phyloP scores from a whole-genome alignment of 2,329 filamentous ascomycete species.

The Diaporthe capsici region DNA sequence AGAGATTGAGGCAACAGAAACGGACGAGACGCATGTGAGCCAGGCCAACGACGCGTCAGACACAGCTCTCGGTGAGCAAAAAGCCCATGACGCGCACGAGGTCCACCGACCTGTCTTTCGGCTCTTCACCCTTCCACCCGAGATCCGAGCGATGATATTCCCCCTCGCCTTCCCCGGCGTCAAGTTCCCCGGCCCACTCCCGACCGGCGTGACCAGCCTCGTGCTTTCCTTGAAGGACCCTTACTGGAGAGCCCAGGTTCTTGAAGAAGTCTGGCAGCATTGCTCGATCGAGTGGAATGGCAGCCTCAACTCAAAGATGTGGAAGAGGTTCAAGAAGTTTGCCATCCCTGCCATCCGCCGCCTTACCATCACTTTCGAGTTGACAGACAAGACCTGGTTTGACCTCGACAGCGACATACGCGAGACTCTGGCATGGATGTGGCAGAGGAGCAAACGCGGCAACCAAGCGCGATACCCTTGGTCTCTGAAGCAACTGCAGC shows the following conservation, averaged over 20 bases:
- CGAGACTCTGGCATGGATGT: neutral
- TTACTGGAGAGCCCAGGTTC: too few relatives aligned
- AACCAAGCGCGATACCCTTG: neutral
- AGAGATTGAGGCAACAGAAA: neutral
- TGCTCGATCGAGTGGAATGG: neutral
- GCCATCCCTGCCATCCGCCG: neutral
- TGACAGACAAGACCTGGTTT: too few relatives aligned
- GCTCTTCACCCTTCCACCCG: neutral
- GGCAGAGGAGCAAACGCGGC: neutral
- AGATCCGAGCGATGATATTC: neutral
- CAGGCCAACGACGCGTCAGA: neutral
- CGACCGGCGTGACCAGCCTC: neutral
- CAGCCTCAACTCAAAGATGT: neutral
- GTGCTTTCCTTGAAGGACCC: too few relatives aligned
- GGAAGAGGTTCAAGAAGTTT: neutral
- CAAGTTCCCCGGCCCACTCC: neutral
- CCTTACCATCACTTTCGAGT: neutral
- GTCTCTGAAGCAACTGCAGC: neutral
- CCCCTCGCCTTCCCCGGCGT: too few relatives aligned
- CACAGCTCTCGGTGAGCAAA: too few relatives aligned
- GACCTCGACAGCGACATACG: neutral
- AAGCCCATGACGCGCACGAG: too few relatives aligned
- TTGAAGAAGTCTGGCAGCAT: neutral
- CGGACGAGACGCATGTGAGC: neutral
- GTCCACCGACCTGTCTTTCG: neutral